A percentile compares a stretch with the other conserved stretches of the same genome.
Evolutionary conservation across 805 yeast genomes (phyloP).

Genomic region (Danielia oregonensis): DNA sequence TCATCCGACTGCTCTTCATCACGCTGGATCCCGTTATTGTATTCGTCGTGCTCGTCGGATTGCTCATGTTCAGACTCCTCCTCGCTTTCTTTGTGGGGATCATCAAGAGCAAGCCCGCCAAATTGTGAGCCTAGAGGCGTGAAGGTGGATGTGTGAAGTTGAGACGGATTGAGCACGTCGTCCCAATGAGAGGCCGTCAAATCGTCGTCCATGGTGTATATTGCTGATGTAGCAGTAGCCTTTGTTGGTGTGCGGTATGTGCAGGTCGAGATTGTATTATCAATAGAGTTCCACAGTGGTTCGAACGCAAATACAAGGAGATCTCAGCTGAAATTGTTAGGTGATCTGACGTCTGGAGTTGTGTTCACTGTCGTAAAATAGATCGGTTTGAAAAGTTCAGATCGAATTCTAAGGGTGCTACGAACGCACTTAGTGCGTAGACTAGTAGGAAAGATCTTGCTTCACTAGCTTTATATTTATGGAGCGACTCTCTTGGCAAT

Average conservation of each 20-base stretch:
- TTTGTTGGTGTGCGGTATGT: background rate
- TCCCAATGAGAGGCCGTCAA: constrained; percentile 60
- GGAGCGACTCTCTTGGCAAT: too few species aligned
- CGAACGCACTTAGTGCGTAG: too few species aligned
- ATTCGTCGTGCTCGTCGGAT: constrained; percentile 9
- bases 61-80: background rate
- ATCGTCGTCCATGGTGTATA: constrained; percentile 45
- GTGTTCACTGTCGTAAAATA: too few species aligned
- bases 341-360: too few species aligned
- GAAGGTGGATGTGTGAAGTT: constrained; percentile 2
- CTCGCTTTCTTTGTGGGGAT: constrained; percentile 9
- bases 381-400: too few species aligned
- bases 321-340: too few species aligned
- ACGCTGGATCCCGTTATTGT: constrained; percentile 14
- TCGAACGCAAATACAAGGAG: too few species aligned
- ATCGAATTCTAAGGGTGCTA: too few species aligned
- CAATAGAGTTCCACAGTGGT: too few species aligned
- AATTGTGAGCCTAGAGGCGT: constrained; percentile 4
- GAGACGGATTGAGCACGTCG: constrained; percentile 46
- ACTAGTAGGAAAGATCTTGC: too few species aligned
- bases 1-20: constrained; percentile 12
- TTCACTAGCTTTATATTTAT: too few species aligned
- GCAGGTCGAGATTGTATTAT: background rate
- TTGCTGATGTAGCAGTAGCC: constrained; percentile 1
- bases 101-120: constrained; percentile 12